Base-by-base conservation (phyloP, 345 rosid genomes). In the Hevea brasiliensis region DNA sequence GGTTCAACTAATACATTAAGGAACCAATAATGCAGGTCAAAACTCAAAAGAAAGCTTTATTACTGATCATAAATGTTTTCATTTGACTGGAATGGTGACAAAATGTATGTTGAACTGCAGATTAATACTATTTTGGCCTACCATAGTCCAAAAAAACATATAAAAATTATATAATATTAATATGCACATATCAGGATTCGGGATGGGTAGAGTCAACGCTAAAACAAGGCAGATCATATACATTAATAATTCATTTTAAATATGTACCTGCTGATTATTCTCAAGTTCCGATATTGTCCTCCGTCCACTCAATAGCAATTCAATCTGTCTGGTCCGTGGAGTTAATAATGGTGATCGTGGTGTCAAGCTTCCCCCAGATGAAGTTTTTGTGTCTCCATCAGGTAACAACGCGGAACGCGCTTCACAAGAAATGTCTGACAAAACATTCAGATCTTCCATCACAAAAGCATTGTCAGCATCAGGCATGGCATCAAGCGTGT, bases 361-460 rank as follows among this genome's bases (percentile, higher is more conserved):
- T 47, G 99, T 95, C 85, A 87, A 84, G 86, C 97, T 92, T 84
- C 92, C 99, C 40, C 69, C 75, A 63, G 98, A 92, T 18, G 89
- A 83, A 21, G 79, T 69, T 72, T 82, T 89, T 21, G 77, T 67
- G 67, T 84, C 92, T 54, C n/a, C 58, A 83, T 86, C 89, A 70
- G 77, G 60, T 56, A 81, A 61, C 47, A 41, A 20, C 61, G 40
- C 41, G 20, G 81, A 76, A 72, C 68, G 85, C 45, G 81, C 70
- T 68, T 85, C 88, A 69, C 83, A 77, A 47, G 92, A 82, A 56
- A 80, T 48, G 50, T 82, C 85, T 35, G 80, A 82, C 77, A 87
- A 81, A 63, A 78, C 73, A 64, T 75, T 81, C 58, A 84, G 75
- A 68, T 86, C 87, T 61, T 89, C 94, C 60, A 76, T 57, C 65